phyloP scores from a whole-genome alignment of 2,329 filamentous ascomycete species.

The Zymoseptoria pseudotritici region DNA sequence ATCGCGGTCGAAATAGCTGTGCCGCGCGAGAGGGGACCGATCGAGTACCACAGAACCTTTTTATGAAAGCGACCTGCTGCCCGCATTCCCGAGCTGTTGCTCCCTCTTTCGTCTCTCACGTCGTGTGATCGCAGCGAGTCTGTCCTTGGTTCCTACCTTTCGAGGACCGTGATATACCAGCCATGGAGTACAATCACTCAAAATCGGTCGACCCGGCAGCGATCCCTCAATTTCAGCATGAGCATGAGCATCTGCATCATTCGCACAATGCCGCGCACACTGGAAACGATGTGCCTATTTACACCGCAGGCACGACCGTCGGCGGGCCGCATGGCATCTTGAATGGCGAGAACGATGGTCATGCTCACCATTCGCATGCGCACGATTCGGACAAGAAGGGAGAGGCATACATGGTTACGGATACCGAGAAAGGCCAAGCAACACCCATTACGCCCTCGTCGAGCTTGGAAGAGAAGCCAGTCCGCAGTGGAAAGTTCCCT shows the following conservation, averaged over 20 bases:
- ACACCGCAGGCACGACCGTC: slow-evolving; percentile 15
- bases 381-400: slow-evolving; percentile 13
- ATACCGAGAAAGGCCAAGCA: slow-evolving; percentile 17
- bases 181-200: slow-evolving; percentile 1
- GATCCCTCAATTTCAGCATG: slow-evolving; percentile 33
- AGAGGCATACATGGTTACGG: slow-evolving; percentile 11
- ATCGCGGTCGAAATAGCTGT: neutral
- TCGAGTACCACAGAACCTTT: neutral
- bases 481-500: slow-evolving; percentile 18
- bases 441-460: slow-evolving; percentile 11
- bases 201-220: slow-evolving; percentile 29
- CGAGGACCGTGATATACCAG: neutral
- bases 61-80: neutral
- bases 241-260: slow-evolving; percentile 36
- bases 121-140: neutral
- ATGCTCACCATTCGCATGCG: slow-evolving; percentile 11
- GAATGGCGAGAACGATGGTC: slow-evolving; percentile 13
- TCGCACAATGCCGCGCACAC: slow-evolving; percentile 15
- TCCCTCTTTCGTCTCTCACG: neutral
- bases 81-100: neutral
- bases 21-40: neutral
- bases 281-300: slow-evolving; percentile 14
- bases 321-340: slow-evolving; percentile 13
- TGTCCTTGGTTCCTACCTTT: neutral
- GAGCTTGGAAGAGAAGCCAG: slow-evolving; percentile 8